Percentiles rank a stretch among this genome's conserved stretches.
These are phyloP conservation scores for Boletus smithii DNA, from an alignment of 1,284 basidiomycete species.

Conservation along the genomic window DNA sequence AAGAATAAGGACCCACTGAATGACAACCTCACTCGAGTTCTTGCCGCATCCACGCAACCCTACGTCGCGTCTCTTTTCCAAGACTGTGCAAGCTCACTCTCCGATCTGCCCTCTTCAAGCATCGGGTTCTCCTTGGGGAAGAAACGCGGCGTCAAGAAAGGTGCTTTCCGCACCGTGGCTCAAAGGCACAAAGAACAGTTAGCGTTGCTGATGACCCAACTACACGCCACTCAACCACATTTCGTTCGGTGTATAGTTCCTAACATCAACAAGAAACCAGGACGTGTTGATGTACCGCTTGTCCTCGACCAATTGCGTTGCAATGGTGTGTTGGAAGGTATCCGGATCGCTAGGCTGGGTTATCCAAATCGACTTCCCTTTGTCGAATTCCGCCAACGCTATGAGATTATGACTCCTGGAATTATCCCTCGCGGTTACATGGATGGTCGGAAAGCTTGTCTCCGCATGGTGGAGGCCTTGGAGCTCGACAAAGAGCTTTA, in stretches of 20 bases:
- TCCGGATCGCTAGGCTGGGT: constrained; percentile 95
- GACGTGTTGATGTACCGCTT: constrained; percentile 88
- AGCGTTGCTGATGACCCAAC: constrained; percentile 86
- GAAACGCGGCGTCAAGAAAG: constrained; percentile 86
- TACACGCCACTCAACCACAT: constrained; percentile 94
- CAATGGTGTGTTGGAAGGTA: constrained; percentile 98
- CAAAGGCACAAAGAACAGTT: constrained; percentile 98
- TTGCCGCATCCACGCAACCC: constrained; percentile 80
- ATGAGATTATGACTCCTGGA: constrained; percentile 93
- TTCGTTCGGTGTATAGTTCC: constrained; percentile 99
- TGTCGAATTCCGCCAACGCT: constrained; percentile 95
- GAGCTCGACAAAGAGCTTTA: constrained; percentile 84
- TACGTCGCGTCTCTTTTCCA: constrained; percentile 84
- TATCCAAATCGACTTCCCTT: constrained; percentile 98
- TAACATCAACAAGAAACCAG: constrained; percentile 89
- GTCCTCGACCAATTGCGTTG: constrained; percentile 97
- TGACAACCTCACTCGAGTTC: constrained; percentile 90
- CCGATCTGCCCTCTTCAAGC: constrained; percentile 29
- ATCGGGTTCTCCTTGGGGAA: constrained; percentile 55
- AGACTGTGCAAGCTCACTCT: constrained; percentile 62
- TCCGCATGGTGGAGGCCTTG: constrained; percentile 89
- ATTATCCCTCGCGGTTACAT: constrained; percentile 93
- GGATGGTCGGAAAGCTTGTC: constrained; percentile 93
- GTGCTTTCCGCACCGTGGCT: constrained; percentile 93
- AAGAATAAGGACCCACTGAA: constrained; percentile 99